phyloP scores from a whole-genome alignment of 1,284 basidiomycete species.

The Ceratorhiza oryzae-sativae region DNA sequence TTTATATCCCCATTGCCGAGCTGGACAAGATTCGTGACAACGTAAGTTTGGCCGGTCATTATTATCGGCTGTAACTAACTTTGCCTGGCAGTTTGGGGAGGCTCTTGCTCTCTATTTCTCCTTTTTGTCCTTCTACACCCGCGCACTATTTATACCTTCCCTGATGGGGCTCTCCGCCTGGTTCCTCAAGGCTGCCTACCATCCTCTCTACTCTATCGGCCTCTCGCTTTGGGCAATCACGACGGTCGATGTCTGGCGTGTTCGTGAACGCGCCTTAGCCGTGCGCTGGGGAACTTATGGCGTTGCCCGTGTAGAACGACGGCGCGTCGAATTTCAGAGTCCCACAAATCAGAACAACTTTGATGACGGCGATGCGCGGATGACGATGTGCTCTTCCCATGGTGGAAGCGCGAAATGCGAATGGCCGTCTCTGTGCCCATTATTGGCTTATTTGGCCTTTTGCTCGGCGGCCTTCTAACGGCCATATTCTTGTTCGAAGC shows the following conservation, averaged over 20 bases:
- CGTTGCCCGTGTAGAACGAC: constrained; percentile 77
- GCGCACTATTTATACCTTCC: constrained; percentile 74
- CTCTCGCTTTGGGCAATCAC: constrained; percentile 80
- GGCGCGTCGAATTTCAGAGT: constrained; percentile 68
- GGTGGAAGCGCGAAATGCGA: constrained; percentile 81
- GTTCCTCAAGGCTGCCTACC: constrained; percentile 73
- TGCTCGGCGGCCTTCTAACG: constrained; percentile 75
- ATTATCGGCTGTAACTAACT: not conserved
- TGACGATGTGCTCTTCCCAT: constrained; percentile 54
- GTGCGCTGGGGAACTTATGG: constrained; percentile 82
- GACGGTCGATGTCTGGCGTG: constrained; percentile 91
- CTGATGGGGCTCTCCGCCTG: constrained; percentile 66
- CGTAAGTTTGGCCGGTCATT: constrained; percentile 47
- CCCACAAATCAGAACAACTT: constrained; percentile 22
- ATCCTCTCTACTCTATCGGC: constrained; percentile 76
- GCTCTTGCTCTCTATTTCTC: constrained; percentile 90
- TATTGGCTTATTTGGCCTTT: constrained; percentile 74
- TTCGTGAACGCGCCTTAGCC: constrained; percentile 79
- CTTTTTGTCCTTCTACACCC: constrained; percentile 85
- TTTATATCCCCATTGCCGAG: constrained; percentile 56
- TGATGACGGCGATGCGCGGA: constrained; percentile 49
- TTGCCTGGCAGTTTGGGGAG: constrained; percentile 81
- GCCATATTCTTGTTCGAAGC: constrained; percentile 87
- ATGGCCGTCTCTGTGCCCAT: constrained; percentile 80
- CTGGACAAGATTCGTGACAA: constrained; percentile 68